A percentile compares a stretch with the other conserved stretches of the same genome.
Evolutionary conservation across 495 filamentous ascomycete species (phyloP).

Genomic region (Terfezia claveryi): DNA sequence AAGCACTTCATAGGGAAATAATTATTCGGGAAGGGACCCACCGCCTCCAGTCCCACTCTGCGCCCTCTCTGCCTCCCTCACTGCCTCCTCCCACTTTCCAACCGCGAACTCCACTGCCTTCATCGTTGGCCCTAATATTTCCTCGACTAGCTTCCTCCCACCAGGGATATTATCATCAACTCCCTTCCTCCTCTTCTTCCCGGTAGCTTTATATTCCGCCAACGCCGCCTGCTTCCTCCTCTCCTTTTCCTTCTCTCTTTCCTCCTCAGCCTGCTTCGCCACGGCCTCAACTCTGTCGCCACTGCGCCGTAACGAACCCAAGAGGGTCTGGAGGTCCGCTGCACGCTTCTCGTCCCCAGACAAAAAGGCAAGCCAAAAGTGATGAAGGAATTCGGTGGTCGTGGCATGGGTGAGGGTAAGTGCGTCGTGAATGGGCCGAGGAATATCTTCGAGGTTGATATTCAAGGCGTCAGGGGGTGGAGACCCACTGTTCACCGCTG

Average conservation of each 20-base stretch:
- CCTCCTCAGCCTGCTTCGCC: constrained; percentile 53
- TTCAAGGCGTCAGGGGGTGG: constrained; percentile 20
- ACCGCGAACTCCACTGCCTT: constrained; percentile 40
- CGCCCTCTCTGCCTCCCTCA: constrained; percentile 2
- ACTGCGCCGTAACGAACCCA: constrained; percentile 53
- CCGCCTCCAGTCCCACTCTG: background rate
- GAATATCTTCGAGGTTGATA: constrained; percentile 34
- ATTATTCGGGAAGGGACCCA: background rate
- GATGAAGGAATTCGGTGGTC: constrained; percentile 78
- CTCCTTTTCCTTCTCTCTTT: constrained; percentile 35
- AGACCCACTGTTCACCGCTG: constrained; percentile 7
- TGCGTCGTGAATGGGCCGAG: constrained; percentile 41
- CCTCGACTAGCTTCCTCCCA: constrained; percentile 50
- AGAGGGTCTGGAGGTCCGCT: constrained; percentile 48
- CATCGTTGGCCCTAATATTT: constrained; percentile 49
- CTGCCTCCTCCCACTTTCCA: constrained; percentile 9
- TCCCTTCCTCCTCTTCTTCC: constrained; percentile 43
- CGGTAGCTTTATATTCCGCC: constrained; percentile 44
- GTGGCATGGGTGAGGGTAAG: constrained; percentile 75
- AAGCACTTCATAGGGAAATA: background rate
- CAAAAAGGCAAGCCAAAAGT: constrained; percentile 80
- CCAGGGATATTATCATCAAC: constrained; percentile 36
- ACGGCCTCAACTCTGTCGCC: constrained; percentile 65
- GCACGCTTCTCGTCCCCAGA: constrained; percentile 64
- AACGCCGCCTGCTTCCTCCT: constrained; percentile 42